Percentiles rank a stretch among this genome's conserved stretches.
phyloP scores from a whole-genome alignment of 352 stramenopile genomes.

The Phytophthora meadii region DNA sequence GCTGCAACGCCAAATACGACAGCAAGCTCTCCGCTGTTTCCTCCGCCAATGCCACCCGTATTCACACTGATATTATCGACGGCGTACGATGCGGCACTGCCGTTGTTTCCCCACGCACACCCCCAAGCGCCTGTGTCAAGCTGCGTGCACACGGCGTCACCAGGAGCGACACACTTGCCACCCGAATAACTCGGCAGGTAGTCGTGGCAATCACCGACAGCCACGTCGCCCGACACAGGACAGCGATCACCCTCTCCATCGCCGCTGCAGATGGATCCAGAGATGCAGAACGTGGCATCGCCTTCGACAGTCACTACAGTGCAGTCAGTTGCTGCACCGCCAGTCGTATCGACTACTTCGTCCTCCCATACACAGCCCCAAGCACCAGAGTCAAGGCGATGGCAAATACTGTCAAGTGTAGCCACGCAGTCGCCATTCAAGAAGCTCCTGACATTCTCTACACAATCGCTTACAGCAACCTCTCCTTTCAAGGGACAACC shows the following conservation, averaged over 20 bases:
- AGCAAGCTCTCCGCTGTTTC: neutral
- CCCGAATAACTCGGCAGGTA: slow-evolving; percentile 50
- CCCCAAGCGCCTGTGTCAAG: slow-evolving; percentile 64
- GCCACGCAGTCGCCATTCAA: slow-evolving; percentile 33
- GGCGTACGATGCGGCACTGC: slow-evolving; percentile 14
- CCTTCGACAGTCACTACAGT: slow-evolving; percentile 58
- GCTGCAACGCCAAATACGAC: slow-evolving; percentile 6
- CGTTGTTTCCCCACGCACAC: slow-evolving; percentile 44
- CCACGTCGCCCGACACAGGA: slow-evolving; percentile 56
- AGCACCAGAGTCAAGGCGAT: slow-evolving; percentile 14
- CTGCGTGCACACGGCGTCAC: slow-evolving; percentile 51
- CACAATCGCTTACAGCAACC: slow-evolving; percentile 38
- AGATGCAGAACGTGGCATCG: slow-evolving; percentile 70
- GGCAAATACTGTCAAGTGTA: slow-evolving; percentile 30
- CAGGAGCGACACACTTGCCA: slow-evolving; percentile 53
- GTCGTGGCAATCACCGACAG: slow-evolving; percentile 53
- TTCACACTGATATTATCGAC: slow-evolving; percentile 17
- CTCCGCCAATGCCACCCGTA: neutral
- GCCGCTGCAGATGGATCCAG: slow-evolving; percentile 57
- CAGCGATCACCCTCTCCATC: slow-evolving; percentile 46
- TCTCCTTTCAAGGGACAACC: slow-evolving; percentile 42
- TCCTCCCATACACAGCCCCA: slow-evolving; percentile 43
- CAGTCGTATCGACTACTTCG: neutral
- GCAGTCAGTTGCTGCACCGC: slow-evolving; percentile 25
- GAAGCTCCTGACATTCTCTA: slow-evolving; percentile 34